Evolutionary conservation across 768 basidiomycete species (phyloP).

Genomic region (Rhodotorula paludigena): DNA sequence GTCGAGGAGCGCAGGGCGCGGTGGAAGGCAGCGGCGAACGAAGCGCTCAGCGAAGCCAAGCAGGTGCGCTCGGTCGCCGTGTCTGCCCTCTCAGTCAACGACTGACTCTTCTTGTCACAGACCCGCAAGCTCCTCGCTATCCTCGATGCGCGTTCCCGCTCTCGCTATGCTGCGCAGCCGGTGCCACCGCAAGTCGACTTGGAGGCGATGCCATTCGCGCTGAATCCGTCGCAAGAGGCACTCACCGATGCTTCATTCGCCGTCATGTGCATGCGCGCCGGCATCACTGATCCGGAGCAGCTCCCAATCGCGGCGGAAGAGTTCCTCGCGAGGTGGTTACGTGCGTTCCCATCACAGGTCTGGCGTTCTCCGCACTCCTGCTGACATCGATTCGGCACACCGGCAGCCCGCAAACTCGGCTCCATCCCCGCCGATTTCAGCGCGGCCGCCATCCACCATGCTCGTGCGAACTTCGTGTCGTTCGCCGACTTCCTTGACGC

Average conservation of each 20-base stretch:
- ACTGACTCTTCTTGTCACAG: neutral
- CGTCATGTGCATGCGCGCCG: neutral
- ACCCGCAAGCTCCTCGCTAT: neutral
- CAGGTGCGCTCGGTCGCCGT: neutral
- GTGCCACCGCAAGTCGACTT: neutral
- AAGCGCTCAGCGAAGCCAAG: slow-evolving; percentile 7
- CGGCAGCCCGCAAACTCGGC: neutral
- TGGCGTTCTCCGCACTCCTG: too few relatives aligned
- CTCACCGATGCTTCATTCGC: neutral
- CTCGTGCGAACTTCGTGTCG: neutral
- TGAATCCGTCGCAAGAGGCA: neutral
- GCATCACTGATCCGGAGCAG: neutral
- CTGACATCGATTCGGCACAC: neutral
- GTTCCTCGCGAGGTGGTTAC: slow-evolving; percentile 4
- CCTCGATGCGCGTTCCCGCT: slow-evolving; percentile 16
- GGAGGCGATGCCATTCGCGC: neutral
- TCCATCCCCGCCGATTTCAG: neutral
- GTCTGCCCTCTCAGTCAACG: neutral
- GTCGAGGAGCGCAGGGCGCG: slow-evolving; percentile 4
- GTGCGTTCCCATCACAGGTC: slow-evolving; percentile 4
- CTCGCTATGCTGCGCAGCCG: neutral
- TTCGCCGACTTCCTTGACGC: slow-evolving; percentile 33
- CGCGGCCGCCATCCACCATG: neutral
- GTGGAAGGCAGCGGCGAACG: slow-evolving; percentile 3
- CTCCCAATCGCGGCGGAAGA: neutral